Conservation (phyloP, 371 early-diverging fungal species). For the Thermomucor indicae-seudaticae region DNA sequence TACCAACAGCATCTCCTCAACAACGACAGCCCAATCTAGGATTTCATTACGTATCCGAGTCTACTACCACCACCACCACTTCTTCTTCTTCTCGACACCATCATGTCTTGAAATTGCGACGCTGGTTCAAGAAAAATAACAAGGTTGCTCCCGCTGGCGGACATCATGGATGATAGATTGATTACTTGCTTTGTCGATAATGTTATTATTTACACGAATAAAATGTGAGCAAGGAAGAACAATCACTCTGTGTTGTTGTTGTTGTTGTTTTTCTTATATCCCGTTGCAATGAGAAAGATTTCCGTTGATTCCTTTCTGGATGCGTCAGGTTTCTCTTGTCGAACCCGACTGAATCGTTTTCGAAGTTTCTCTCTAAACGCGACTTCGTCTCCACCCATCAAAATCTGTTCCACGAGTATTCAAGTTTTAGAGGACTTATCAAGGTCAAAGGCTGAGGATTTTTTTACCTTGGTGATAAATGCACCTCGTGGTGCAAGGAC, state of each 20-base stretch:
- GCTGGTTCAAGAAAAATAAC: conserved; percentile 15
- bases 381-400: conserved; percentile 63
- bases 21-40: too few species aligned
- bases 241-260: neutral
- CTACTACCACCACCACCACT: neutral
- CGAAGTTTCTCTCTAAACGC: conserved; percentile 46
- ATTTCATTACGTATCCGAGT: too few species aligned
- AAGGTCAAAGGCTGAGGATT: conserved; percentile 8
- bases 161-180: too few species aligned
- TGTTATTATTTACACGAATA: neutral
- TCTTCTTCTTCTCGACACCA: neutral
- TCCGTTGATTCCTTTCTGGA: conserved; percentile 75
- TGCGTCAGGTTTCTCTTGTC: conserved; percentile 64
- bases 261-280: conserved; percentile 14
- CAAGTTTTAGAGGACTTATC: neutral
- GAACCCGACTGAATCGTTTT: conserved; percentile 43
- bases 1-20: conserved; percentile 2
- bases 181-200: too few species aligned
- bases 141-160: conserved; percentile 3
- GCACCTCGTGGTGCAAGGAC: conserved; percentile 58
- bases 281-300: conserved; percentile 68
- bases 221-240: neutral
- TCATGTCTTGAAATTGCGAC: neutral
- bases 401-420: conserved; percentile 43
- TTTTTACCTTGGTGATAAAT: conserved; percentile 69